Evolutionary conservation across 106 monocot species (phyloP), one percentile per base, ranked within the genome.

Genomic region (Hemerocallis citrina): DNA sequence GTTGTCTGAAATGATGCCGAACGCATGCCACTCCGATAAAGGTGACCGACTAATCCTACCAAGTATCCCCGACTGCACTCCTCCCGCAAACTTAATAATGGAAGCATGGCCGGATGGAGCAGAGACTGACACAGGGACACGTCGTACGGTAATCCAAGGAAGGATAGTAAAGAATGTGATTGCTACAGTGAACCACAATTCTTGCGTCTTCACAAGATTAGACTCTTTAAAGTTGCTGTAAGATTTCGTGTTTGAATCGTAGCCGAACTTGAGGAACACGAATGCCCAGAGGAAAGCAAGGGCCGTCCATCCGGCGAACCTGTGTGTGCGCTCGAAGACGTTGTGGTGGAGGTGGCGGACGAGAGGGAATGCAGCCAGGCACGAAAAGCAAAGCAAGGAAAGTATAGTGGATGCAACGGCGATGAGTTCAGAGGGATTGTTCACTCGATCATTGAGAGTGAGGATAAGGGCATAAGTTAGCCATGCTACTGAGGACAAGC

Each of bases 341-440:
- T 86, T 86, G 68, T 86, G 86, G 72, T 86, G 86, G 56, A 81
- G 81, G 65, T 86, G 86, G 25, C 86, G 69, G 36, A 76, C 29
- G 38, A 76, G 64, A 21, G 76, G 76, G 65, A 76, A 70, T 13
- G 76, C 76, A 0, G 75, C 70, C 29, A 75, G 0, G 71, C 74
- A 74, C 11, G 86, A 86, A 40, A 78, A 14, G 38, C 29, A 64
- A 14, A 86, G 62, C 7, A 86, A 17, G 6, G 62, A 50, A 14
- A 81, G 65, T 34, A 86, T 81, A 30, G 57, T 32, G 25, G 72
- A 81, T 10, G 78, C 74, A 0, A 80, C 64, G 2, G 49, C 72
- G 12, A 75, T 29, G 17, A 78, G 69, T 54, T 69, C 78, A 7
- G 20, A 13, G 0, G 77, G 56, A 20, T 60, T 46, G 27, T 56